Base-by-base conservation (phyloP, 2,329 filamentous ascomycete genomes). In the Teratosphaeria zuluensis region DNA sequence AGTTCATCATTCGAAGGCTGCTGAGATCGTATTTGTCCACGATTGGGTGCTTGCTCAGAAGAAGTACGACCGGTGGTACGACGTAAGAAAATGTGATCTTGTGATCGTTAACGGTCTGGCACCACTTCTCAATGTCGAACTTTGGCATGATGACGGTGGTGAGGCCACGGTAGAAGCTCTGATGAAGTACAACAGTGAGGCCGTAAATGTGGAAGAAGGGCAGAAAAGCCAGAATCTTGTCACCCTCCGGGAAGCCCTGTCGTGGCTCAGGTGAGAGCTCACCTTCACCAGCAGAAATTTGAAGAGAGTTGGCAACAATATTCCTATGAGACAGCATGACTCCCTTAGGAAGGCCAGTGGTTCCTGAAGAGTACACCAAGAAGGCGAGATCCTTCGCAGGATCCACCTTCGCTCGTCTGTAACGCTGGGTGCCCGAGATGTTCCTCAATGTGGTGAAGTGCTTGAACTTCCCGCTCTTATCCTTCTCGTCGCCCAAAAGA, bases 161-260 rank as follows among this genome's bases (percentile, higher is more conserved):
- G 56, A 86, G 77, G 6, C 89, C 90, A 24, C 78, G 76, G 72
- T 85, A 85, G 12, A 90, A 73, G 35, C 84, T 77, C 67, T 85
- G 80, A 62, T 94, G 84, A 35, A 95, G 78, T 48, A 91, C 81
- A 65, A 83, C 87, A 12, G 84, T 88, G 28, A 95, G 81, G 7
- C 88, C 88, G 69, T 95, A 96, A 62, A 95, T 92, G 70, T 96
- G 91, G 75, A 91, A 96, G 72, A 96, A 94, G 0, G 92, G 92
- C 11, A 96, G 74, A 59, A 95, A 87, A 1, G 88, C 89, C 6
- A 96, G 73, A 32, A 94, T 77, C 60, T 81, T 84, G 70, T 96
- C 92, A 11, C 84, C 84, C 67, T 82, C 81, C 1, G 77, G 69
- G 0, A 82, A 80, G 56, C 60, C 57, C 76, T 63, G 68, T 71